Base-by-base conservation (phyloP, 768 basidiomycete genomes). In the Xerocomus spinulosus region DNA sequence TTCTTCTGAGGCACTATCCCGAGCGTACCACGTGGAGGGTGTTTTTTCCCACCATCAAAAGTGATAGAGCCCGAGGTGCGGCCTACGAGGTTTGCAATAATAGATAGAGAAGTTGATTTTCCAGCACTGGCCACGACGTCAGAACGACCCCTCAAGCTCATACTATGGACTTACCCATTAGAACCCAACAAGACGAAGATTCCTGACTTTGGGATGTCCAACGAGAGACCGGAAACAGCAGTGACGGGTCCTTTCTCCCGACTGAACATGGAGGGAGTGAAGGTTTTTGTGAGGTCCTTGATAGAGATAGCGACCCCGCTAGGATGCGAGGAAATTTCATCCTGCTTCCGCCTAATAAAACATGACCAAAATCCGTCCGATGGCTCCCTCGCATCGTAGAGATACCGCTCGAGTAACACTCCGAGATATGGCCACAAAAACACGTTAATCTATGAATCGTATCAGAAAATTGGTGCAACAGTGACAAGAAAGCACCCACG, bases 1-100 rank as follows among this genome's bases (percentile, higher is more conserved):
- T 91, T 89, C 69, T 86, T 88, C 68, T 90, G 87, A 1, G 87
- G 85, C 0, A 87, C 86, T 48, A 91, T 82, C 2, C 88, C 87
- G 15, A 91, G 61, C 0, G 77, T 78, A 7, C 86, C 85, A 0
- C 79, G 80, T 5, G 82, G 71, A 7, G 83, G 82, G 24, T 70
- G 70, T 33, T 73, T 58, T 15, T 68, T 62, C 0, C 80, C 80
- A 29, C 80, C 80, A 55, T 78, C 78, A 48, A 74, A 77, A 1
- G 72, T 68, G 15, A 90, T 71, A 3, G 72, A 69, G 26, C 88
- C 88, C 21, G 73, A 67, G 4, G 78, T 82, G 17, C 74, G 76
- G 6, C 78, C 78, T 9, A 80, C 64, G 10, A 91, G 70, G 3
- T 82, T 79, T 4, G 75, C 85, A 10, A 90, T 67, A 43, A 88